Evolutionary conservation across 2,329 filamentous ascomycete genomes (phyloP).

Genomic region (Dothidotthia symphoricarpi): DNA sequence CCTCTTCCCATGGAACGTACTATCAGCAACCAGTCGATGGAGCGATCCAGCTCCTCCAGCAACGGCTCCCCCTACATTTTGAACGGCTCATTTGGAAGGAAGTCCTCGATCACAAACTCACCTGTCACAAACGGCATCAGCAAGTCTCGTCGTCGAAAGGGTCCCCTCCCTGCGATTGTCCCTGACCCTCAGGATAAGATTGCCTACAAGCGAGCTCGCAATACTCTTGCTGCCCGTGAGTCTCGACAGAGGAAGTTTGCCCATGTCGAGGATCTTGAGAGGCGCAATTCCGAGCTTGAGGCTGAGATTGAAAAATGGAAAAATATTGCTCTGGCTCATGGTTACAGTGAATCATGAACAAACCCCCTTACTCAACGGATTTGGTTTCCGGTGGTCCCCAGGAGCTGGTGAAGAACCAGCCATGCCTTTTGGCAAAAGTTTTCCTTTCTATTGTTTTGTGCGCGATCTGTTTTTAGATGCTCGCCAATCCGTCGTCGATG

Average conservation of each 20-base stretch:
- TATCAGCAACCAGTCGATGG: conserved; percentile 39
- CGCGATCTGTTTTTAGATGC: conserved; percentile 6
- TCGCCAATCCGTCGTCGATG: conserved; percentile 1
- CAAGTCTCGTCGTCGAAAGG: conserved; percentile 70
- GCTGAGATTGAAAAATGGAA: conserved; percentile 48
- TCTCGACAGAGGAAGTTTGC: conserved; percentile 83
- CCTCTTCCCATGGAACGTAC: conserved; percentile 44
- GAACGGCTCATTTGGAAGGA: conserved; percentile 39
- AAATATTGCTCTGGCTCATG: conserved; percentile 40
- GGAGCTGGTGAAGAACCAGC: conserved; percentile 41
- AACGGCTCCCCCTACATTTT: conserved; percentile 39
- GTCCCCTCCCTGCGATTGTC: conserved; percentile 75
- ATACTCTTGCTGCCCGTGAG: conserved; percentile 90
- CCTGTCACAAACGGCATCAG: conserved; percentile 67
- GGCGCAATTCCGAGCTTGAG: conserved; percentile 67
- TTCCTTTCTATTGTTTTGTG: conserved; percentile 17
- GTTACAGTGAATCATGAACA: conserved; percentile 35
- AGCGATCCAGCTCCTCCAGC: conserved; percentile 37
- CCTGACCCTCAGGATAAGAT: conserved; percentile 71
- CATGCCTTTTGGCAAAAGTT: conserved; percentile 27
- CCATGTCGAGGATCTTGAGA: conserved; percentile 71
- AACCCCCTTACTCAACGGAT: conserved; percentile 29
- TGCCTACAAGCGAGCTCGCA: conserved; percentile 91
- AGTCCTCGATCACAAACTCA: conserved; percentile 46
- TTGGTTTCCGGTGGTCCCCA: conserved; percentile 31